Conservation (phyloP, 2,329 filamentous ascomycete genomes). For the Phyllosticta ampelicida region DNA sequence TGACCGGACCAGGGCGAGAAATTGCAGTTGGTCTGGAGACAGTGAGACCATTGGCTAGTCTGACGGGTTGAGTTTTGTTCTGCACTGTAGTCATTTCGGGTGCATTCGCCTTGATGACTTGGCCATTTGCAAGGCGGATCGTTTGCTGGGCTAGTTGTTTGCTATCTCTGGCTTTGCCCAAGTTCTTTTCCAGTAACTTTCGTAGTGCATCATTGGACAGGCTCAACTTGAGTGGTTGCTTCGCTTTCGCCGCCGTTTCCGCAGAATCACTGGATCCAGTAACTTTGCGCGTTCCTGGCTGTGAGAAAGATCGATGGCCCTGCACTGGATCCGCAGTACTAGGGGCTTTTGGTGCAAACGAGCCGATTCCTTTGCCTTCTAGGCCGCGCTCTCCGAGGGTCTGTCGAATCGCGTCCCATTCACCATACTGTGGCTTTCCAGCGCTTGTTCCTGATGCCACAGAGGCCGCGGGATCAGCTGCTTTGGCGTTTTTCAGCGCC, state of each 20-base stretch:
- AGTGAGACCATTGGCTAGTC: background rate
- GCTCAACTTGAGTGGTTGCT: background rate
- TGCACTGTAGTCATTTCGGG: conserved; percentile 1
- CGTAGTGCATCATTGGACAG: conserved; percentile 5
- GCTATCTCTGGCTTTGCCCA: conserved; percentile 6
- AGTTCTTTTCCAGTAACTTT: conserved; percentile 1
- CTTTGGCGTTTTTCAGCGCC: conserved; percentile 9
- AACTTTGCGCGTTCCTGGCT: background rate
- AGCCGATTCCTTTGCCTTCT: conserved; percentile 2
- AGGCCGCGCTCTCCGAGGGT: background rate
- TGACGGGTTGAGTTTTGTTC: background rate
- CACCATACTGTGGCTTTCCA: conserved; percentile 9
- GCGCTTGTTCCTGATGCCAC: background rate
- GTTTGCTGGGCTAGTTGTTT: conserved; percentile 8
- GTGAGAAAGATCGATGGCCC: conserved; percentile 8
- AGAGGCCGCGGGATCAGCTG: background rate
- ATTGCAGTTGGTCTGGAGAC: background rate
- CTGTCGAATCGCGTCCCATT: conserved; percentile 10
- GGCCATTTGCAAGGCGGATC: conserved; percentile 5
- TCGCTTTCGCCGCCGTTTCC: background rate
- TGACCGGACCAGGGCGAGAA: background rate
- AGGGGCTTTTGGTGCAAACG: conserved; percentile 9
- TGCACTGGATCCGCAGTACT: conserved; percentile 1
- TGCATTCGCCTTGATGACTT: background rate
- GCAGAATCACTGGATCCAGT: background rate